phyloP scores from a whole-genome alignment of 129 eudicot genomes.

The Silybum marianum region DNA sequence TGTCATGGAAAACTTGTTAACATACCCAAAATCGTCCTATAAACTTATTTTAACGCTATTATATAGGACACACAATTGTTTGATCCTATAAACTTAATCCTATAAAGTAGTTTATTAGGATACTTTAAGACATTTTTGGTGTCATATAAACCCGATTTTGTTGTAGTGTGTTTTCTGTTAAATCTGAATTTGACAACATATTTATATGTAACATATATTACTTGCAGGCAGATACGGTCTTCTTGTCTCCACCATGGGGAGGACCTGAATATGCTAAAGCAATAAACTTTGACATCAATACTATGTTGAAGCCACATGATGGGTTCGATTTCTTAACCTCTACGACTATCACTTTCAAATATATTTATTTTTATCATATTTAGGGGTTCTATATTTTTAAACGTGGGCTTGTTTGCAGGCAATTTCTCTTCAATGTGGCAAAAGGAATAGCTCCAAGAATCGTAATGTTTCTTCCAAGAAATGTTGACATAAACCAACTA shows the following conservation, averaged over 20 bases:
- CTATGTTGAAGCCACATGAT: constrained; percentile 85
- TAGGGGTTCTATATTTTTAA: neutral
- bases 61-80: neutral
- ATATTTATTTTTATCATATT: neutral
- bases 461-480: constrained; percentile 97
- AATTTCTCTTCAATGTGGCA: constrained; percentile 65
- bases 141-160: neutral
- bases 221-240: constrained; percentile 76
- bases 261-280: constrained; percentile 85
- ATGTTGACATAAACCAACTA: constrained; percentile 69
- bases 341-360: neutral
- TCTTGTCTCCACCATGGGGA: constrained; percentile 98
- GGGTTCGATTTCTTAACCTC: constrained; percentile 47
- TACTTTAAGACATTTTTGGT: too few species aligned
- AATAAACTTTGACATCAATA: constrained; percentile 59
- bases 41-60: neutral
- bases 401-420: constrained; percentile 38
- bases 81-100: neutral
- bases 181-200: neutral
- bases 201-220: neutral
- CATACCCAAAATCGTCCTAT: neutral
- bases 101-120: too few species aligned
- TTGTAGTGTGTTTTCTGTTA: neutral
- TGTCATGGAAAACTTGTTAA: too few species aligned
- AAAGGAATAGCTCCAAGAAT: constrained; percentile 62